Percentiles rank a stretch among this genome's conserved stretches.
Evolutionary conservation across 257 asterid species (phyloP).

Genomic region (Scutellaria minor): DNA sequence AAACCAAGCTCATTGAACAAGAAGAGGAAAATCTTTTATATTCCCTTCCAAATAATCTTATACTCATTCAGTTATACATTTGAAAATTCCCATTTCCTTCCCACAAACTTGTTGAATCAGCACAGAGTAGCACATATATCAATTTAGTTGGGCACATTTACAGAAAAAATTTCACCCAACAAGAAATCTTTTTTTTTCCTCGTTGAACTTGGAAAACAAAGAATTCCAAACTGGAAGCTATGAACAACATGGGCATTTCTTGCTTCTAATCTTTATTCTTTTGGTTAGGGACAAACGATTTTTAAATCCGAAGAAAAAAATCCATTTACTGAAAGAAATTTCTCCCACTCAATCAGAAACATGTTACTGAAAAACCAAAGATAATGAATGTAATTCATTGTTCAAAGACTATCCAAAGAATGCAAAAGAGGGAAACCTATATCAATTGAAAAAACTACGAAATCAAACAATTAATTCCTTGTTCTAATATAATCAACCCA

Average conservation of each 20-base stretch:
- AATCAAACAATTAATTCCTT: background rate
- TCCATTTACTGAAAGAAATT: background rate
- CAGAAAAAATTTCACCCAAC: background rate
- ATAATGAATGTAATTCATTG: background rate
- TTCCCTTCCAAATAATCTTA: background rate
- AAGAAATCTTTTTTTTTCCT: background rate
- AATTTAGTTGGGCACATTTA: background rate
- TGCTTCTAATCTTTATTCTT: background rate
- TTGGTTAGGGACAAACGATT: constrained; percentile 5
- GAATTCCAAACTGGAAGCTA: background rate
- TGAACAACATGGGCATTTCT: background rate
- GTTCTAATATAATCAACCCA: background rate
- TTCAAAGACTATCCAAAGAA: background rate
- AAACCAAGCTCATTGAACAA: background rate
- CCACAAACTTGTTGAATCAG: background rate
- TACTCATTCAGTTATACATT: background rate
- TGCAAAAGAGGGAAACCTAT: constrained; percentile 9
- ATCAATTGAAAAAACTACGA: background rate
- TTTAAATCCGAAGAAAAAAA: constrained; percentile 1
- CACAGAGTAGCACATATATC: background rate
- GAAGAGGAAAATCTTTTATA: background rate
- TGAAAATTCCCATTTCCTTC: background rate
- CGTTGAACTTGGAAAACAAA: constrained; percentile 4
- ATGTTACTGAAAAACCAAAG: background rate
- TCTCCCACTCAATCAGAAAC: background rate